Conservation (phyloP, 1,139 yeast genomes). For the Saccharomyces hybrid region DNA sequence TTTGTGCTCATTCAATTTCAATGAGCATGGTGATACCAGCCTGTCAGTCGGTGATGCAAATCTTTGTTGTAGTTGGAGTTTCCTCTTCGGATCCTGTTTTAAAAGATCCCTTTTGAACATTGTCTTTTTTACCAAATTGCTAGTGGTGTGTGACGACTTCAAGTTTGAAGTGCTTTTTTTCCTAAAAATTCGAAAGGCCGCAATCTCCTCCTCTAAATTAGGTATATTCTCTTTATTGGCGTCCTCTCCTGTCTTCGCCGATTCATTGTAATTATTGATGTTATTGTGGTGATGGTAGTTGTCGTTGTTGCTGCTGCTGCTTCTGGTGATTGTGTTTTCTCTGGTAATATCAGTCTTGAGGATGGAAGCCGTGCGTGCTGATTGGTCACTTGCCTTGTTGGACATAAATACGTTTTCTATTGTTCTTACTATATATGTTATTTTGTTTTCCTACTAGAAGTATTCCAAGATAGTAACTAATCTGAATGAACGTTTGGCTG, state of each 20-base stretch:
- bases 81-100: constrained; percentile 1
- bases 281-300: not conserved
- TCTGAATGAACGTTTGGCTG: not conserved
- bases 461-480: not conserved
- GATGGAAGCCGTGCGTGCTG: not conserved
- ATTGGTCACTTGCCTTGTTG: not conserved
- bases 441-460: not conserved
- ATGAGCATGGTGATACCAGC: constrained; percentile 51
- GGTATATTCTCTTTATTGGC: not conserved
- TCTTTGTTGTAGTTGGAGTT: constrained; percentile 16
- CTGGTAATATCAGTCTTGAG: not conserved
- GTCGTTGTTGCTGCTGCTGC: not conserved
- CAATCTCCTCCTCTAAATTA: not conserved
- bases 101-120: not conserved
- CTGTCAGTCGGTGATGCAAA: constrained; percentile 55
- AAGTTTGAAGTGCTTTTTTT: not conserved
- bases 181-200: not conserved
- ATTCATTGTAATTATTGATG: not conserved
- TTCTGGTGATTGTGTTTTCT: not conserved
- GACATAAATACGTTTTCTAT: not conserved
- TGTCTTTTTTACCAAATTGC: not conserved
- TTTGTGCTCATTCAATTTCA: constrained; percentile 45
- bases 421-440: not conserved
- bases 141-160: not conserved
- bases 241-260: not conserved